Evolutionary conservation across 331 rosid genomes (phyloP), one percentile per base, ranked within the genome.

Genomic region (Prunus yedoensis): DNA sequence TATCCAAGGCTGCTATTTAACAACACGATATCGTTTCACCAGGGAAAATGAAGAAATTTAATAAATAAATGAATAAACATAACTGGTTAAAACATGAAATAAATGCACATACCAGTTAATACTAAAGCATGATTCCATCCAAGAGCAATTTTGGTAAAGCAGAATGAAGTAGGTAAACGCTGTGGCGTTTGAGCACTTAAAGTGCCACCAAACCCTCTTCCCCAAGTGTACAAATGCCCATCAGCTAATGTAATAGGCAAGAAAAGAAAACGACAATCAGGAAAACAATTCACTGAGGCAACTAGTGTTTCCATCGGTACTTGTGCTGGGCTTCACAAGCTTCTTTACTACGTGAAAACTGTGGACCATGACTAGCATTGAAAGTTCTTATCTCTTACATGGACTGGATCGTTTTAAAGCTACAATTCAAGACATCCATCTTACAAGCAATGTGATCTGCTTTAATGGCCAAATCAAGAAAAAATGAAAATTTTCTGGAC

Each of bases 41-140:
- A 47, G 15, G n/a, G 56, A 77, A 43, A 54, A 35, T 25, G 3
- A n/a, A 13, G 56, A 32, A 25, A 18, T 43, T 68, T 49, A 52
- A 30, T 67, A 20, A 51, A 38, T 8, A 78, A 79, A 73, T 38
- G 14, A 67, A 73, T 27, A 45, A 38, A 57, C 58, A 28, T 10
- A 41, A 32, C 61, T 17, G 71, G 45, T 59, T 50, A 69, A 11
- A 10, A 71, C 21, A 35, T 43, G 67, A 46, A 73, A 53, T 41
- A 73, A 21, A 70, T 14, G 43, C 41, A 58, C 64, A 74, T 85
- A 92, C 97, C 89, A 35, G 91, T 84, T 81, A 94, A 82, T 57
- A 89, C 79, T 70, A 94, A 73, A 71, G 88, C 93, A 84, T 94
- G 97, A 85, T 94, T 92, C 99, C 99, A 94, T 72, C 99, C 94